Percentiles rank a stretch among this genome's conserved stretches.
phyloP scores from a whole-genome alignment of 768 basidiomycete species.

The Arthromyces matolae region DNA sequence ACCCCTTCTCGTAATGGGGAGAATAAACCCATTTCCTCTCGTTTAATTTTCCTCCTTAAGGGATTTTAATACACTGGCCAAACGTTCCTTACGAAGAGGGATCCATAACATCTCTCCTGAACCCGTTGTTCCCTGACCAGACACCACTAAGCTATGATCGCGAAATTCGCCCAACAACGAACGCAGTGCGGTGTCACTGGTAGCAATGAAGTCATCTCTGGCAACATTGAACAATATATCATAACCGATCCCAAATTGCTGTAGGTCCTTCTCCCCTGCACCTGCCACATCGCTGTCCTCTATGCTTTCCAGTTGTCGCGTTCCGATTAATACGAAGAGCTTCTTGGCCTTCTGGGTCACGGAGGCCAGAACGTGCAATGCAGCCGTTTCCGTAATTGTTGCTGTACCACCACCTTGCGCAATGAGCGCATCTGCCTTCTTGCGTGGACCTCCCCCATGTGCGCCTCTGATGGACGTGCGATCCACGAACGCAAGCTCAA shows the following conservation, averaged over 20 bases:
- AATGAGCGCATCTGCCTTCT: constrained; percentile 25
- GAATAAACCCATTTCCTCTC: constrained; percentile 10
- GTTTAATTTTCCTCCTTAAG: constrained; percentile 11
- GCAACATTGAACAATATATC: constrained; percentile 71
- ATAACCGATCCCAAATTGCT: constrained; percentile 57
- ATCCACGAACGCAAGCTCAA: constrained; percentile 67
- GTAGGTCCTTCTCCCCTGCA: constrained; percentile 34
- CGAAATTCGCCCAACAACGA: constrained; percentile 85
- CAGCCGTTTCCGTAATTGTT: constrained; percentile 67
- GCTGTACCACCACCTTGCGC: constrained; percentile 32
- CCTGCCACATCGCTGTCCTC: constrained; percentile 33
- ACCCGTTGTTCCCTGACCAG: constrained; percentile 38
- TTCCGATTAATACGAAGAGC: constrained; percentile 70
- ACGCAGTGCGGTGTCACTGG: constrained; percentile 80
- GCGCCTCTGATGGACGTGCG: constrained; percentile 60
- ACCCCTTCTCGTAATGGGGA: constrained; percentile 8
- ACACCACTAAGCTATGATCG: constrained; percentile 84
- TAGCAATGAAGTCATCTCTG: constrained; percentile 82
- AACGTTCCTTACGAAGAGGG: constrained; percentile 73
- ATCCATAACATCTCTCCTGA: constrained; percentile 79
- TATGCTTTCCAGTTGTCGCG: constrained; percentile 62
- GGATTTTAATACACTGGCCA: constrained; percentile 43
- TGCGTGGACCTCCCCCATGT: constrained; percentile 36
- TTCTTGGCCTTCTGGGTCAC: constrained; percentile 87
- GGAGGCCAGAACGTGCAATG: constrained; percentile 77